Conservation (phyloP, 257 asterid species). For the Plantago elongata region DNA sequence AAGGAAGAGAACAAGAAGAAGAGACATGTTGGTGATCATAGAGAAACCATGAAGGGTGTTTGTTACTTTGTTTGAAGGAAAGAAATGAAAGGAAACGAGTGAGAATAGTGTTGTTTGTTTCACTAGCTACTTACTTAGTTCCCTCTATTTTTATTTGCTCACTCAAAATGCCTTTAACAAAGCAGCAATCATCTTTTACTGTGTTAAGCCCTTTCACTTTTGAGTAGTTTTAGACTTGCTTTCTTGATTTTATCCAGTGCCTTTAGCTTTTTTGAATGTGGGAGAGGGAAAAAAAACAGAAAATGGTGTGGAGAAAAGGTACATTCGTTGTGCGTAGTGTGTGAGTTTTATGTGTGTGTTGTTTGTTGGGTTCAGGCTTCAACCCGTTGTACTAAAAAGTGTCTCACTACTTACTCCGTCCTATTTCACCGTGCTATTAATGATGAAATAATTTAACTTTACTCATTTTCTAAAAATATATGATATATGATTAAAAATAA, state of each 20-base stretch:
- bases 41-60: conserved; percentile 10
- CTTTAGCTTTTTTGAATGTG: conserved; percentile 24
- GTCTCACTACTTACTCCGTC: too few species aligned
- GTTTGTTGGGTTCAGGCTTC: too few species aligned
- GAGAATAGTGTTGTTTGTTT: background rate
- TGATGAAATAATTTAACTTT: too few species aligned
- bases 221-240: conserved; percentile 39
- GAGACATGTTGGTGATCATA: conserved; percentile 26
- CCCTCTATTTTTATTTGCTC: background rate
- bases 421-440: too few species aligned
- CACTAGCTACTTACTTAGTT: background rate
- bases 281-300: conserved; percentile 17
- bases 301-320: conserved; percentile 15
- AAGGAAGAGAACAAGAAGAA: conserved; percentile 27
- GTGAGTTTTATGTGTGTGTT: too few species aligned
- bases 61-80: background rate
- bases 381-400: too few species aligned
- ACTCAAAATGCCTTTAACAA: conserved; percentile 11
- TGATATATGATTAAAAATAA: too few species aligned
- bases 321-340: conserved; percentile 16
- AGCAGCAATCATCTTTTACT: conserved; percentile 28
- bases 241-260: conserved; percentile 19
- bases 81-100: conserved; percentile 3
- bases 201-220: conserved; percentile 21
- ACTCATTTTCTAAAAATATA: too few species aligned